Evolutionary conservation across 352 stramenopile genomes (phyloP).

Genomic region (Pythium phragmitis): DNA sequence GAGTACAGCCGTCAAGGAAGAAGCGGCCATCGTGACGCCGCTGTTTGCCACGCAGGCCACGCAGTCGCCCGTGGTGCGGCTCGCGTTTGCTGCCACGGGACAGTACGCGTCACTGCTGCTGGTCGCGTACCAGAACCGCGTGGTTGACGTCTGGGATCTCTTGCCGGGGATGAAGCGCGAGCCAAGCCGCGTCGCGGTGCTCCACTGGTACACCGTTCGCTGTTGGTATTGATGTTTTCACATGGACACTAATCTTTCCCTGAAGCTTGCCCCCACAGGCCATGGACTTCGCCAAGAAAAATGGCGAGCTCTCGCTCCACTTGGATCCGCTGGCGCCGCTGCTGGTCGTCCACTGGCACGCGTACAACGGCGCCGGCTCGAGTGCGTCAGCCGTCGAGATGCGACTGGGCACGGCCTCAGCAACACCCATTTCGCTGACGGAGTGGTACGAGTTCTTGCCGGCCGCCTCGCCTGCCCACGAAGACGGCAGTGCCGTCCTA

Average conservation of each 20-base stretch:
- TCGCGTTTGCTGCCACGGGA: constrained; percentile 33
- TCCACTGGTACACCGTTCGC: constrained; percentile 31
- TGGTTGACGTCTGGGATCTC: constrained; percentile 54
- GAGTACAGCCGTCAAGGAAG: constrained; percentile 26
- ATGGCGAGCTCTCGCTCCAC: constrained; percentile 39
- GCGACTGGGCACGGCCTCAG: background rate
- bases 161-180: constrained; percentile 21
- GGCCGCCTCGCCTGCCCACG: constrained; percentile 10
- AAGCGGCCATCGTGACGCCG: constrained; percentile 32
- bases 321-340: constrained; percentile 47
- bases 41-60: constrained; percentile 36
- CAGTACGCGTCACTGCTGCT: constrained; percentile 35
- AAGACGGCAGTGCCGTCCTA: constrained; percentile 20
- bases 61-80: constrained; percentile 42
- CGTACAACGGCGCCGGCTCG: constrained; percentile 15
- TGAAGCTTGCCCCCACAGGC: constrained; percentile 41
- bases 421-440: constrained; percentile 11
- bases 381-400: constrained; percentile 12
- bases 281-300: constrained; percentile 51
- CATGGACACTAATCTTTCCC: background rate
- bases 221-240: background rate
- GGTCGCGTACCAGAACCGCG: constrained; percentile 54
- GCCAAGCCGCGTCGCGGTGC: constrained; percentile 30
- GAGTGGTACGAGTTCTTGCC: constrained; percentile 25
- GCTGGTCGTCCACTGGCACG: constrained; percentile 47